Base-by-base conservation (phyloP, 2,329 filamentous ascomycete genomes). In the Truncatella angustata region DNA sequence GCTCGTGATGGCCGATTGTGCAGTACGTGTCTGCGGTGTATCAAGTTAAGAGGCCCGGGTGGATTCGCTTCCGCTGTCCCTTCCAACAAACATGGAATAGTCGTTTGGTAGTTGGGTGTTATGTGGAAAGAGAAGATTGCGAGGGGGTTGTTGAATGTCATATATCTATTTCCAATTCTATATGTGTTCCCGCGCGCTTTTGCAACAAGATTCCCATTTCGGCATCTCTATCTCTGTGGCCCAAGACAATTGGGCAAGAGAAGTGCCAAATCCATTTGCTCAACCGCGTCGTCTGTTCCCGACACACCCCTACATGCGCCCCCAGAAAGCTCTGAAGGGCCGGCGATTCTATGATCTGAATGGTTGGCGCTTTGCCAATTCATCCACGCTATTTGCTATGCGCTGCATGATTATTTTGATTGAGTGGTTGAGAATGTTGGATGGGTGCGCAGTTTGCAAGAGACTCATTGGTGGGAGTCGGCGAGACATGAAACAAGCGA, bases 301-400 rank as follows among this genome's bases (percentile, higher is more conserved):
- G 30, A 20, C 42, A 23, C 32, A 9, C 43, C 32, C 55, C 62
- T 61, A 57, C 26, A 53, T 21, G 37, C 24, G 39, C 49, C 26
- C 18, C 21, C 21, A 28, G n/a, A 44, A 9, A 21, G n/a, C 26
- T 12, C 28, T 40, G 18, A n/a, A 12, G 16, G 20, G 39, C 24
- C n/a, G 14, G 35, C 16, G 20, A 20, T 32, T 11, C 48, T 4
- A 5, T 21, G 3, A 35, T 23, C 14, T 51, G 39, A 51, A 18
- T 51, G 49, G 49, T 24, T 51, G 39, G 10, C 32, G 45, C 10
- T 23, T 21, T 35, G 45, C 3, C 18, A 36, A 36, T 9, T 4
- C n/a, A 16, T 20, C 28, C 28, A 18, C 4, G 24, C n/a, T 11
- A 11, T 24, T 20, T 26, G 49, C 49, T 24, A 20, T 36, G 49